These are phyloP conservation scores for Pedinophyceae sp. DNA, from an alignment of 139 green algal genomes.

Conservation along the genomic window DNA sequence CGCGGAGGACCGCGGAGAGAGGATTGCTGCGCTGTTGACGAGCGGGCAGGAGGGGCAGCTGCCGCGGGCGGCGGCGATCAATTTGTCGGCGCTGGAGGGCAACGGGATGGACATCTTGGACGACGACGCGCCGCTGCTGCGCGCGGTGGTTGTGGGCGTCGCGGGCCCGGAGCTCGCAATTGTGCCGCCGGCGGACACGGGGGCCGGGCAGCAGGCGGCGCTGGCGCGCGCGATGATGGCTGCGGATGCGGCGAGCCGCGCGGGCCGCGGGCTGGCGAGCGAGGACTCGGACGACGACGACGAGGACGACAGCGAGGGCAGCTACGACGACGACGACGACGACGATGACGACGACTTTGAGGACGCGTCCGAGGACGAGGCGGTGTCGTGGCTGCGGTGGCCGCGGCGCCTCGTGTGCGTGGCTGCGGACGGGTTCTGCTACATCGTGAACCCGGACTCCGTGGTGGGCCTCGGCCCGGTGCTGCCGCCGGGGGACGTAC, in stretches of 20 bases:
- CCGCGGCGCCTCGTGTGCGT: background rate
- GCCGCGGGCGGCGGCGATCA: constrained; percentile 1
- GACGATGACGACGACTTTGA: background rate
- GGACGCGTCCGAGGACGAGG: background rate
- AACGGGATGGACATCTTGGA: no score
- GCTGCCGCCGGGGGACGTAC: background rate
- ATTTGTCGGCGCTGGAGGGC: background rate
- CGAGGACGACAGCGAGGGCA: background rate
- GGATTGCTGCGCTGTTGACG: constrained; percentile 3
- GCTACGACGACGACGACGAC: background rate
- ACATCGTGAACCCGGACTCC: background rate
- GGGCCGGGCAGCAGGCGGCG: no score
- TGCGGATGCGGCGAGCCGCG: no score
- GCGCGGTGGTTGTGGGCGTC: no score
- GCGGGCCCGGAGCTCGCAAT: no score
- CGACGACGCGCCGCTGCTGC: no score
- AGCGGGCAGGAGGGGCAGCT: constrained; percentile 1
- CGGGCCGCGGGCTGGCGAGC: no score
- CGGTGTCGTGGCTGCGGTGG: background rate
- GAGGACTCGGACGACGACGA: no score
- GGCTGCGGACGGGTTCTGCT: background rate
- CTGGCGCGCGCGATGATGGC: no score
- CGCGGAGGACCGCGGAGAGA: constrained; percentile 8
- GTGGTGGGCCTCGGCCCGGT: constrained; percentile 2
- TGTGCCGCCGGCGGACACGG: no score